Evolutionary conservation across 2,329 filamentous ascomycete genomes (phyloP).

Genomic region (Ophiostoma sp.): DNA sequence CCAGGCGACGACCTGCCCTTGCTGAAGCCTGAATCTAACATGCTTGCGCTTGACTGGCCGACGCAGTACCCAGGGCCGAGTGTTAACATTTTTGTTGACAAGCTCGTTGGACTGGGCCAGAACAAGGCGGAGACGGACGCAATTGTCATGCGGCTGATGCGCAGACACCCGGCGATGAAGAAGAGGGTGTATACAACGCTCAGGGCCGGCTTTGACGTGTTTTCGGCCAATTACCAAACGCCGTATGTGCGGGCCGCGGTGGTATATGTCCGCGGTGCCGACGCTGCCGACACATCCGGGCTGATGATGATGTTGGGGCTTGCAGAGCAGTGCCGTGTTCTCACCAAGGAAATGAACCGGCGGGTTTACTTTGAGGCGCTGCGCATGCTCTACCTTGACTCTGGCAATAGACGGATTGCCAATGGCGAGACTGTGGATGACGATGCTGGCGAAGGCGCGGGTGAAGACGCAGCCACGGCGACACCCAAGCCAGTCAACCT

Average conservation of each 20-base stretch:
- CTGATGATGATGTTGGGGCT: conserved; percentile 44
- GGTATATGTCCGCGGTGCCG: conserved; percentile 47
- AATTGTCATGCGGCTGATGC: conserved; percentile 55
- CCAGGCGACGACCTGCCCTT: conserved; percentile 27
- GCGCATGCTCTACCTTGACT: conserved; percentile 32
- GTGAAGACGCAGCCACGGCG: not conserved
- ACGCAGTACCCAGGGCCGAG: conserved; percentile 16
- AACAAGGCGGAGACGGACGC: conserved; percentile 46
- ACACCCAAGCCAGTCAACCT: not conserved
- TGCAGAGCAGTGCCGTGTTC: conserved; percentile 38
- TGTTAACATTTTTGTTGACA: conserved; percentile 57
- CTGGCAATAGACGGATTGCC: conserved; percentile 23
- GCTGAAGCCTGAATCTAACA: conserved; percentile 24
- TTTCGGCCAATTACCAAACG: conserved; percentile 42
- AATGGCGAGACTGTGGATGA: not conserved
- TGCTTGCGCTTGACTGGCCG: conserved; percentile 29
- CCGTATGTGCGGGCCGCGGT: conserved; percentile 53
- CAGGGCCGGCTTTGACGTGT: conserved; percentile 49
- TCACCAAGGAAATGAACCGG: conserved; percentile 45
- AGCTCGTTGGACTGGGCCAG: conserved; percentile 59
- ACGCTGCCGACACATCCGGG: conserved; percentile 34
- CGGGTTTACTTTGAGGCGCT: conserved; percentile 46
- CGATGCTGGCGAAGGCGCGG: not conserved
- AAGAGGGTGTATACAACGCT: conserved; percentile 50
- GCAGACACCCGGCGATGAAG: conserved; percentile 48